Base-by-base conservation (phyloP, 2,329 filamentous ascomycete genomes). In the Alternaria alternata region DNA sequence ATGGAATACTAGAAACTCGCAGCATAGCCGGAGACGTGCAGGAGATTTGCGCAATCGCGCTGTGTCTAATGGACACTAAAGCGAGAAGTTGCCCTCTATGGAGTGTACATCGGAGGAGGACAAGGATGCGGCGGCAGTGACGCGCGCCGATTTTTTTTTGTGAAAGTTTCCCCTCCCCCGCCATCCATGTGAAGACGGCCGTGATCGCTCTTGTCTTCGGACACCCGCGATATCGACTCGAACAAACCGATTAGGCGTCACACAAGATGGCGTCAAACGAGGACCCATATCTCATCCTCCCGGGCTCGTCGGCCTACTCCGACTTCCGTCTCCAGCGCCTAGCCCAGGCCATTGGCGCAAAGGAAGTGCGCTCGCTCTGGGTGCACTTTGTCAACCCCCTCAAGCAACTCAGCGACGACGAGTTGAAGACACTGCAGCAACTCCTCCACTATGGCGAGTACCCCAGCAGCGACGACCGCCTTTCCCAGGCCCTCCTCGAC, bases 361-460 rank as follows among this genome's bases (percentile, higher is more conserved):
- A 72, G 51, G 74, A 82, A 61, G 79, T 84, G 51, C 78, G 81
- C 65, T 82, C 82, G n/a, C 75, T 84, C 26, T 84, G 82, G 81
- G 73, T 84, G 57, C 83, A 85, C 69, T 84, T 82, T 72, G 78
- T 84, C 62, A 80, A 83, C 51, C 81, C 82, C 2, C 59, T 70
- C 48, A 70, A 70, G 58, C 70, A 75, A 53, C 70, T 84, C 48
- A 64, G 64, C 57, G 76, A 79, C 9, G 76, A 81, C 34, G 81
- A 88, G 66, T 79, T 83, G 56, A 78, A 80, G 38, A 80, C 84
- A 2, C 75, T 90, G 53, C 81, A 87, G 68, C 86, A 88, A 71
- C 79, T 90, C 28, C 81, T 90, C 49, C 83, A 83, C 53, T 89
- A 90, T 70, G 87, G 87, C 49, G 85, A 83, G 38, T 79, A 79